Evolutionary conservation across 495 filamentous ascomycete genomes (phyloP), one percentile per base, ranked within the genome.

Genomic region (Penicillium canescens): DNA sequence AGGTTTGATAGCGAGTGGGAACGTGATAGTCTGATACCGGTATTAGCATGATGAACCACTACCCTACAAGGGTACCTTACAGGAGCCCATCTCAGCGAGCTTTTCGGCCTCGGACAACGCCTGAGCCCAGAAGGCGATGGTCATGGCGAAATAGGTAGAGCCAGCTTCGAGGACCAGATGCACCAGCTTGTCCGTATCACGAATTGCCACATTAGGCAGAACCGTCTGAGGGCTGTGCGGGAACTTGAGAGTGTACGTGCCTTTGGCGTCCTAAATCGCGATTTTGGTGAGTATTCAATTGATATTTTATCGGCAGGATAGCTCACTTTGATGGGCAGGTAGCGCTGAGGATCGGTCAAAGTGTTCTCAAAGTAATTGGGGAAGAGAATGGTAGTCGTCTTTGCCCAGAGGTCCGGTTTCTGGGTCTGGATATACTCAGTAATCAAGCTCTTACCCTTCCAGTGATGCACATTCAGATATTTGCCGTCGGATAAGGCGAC

Each of bases 291-390:
- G n/a, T 13, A 20, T 13, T 26, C 5, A 38, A 38, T 50, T 50
- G 18, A 26, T 18, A n/a, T 39, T 28, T n/a, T n/a, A n/a, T n/a
- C n/a, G n/a, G 36, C 31, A 50, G 36, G 37, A 44, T 2, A 35
- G n/a, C 53, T 1, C n/a, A 55, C 53, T 14, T 42, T 37, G 16
- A 34, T 37, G 9, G 54, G 46, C 14, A 59, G 40, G 35, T 59
- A 59, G 20, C 42, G n/a, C 6, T 54, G 36, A 2, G 56, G 56
- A 40, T 11, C 9, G 18, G 50, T 59, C 39, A 59, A 26, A 20
- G 36, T 43, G 35, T 59, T 59, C 16, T 59, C 56, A 40, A 59
- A 59, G 36, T 59, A 59, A 26, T 59, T 59, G 1, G 56, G 56
- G 40, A 59, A 59, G 14, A 59, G 56, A 21, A 59, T 47, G 7